These are phyloP conservation scores for Vaccinium darrowii DNA, from an alignment of 148 eudicot species.

Conservation along the genomic window DNA sequence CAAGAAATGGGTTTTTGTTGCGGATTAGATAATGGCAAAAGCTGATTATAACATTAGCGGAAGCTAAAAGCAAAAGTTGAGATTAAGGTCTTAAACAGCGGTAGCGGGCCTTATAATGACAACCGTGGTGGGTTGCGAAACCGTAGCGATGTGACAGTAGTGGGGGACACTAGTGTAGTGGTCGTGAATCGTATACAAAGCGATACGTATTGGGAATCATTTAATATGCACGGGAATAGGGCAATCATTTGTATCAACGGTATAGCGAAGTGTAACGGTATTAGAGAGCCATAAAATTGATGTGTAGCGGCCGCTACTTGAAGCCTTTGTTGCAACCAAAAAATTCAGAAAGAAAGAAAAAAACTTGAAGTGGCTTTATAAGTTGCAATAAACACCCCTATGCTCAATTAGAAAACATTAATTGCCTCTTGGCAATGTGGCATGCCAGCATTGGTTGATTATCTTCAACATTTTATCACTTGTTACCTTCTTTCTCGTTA, in stretches of 20 bases:
- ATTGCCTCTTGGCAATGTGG: neutral
- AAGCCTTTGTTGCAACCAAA: neutral
- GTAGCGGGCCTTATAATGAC: no score
- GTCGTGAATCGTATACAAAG: neutral
- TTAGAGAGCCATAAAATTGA: neutral
- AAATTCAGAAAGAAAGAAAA: neutral
- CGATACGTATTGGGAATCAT: neutral
- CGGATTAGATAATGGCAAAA: neutral
- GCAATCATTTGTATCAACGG: no score
- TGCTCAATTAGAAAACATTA: neutral
- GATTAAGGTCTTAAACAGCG: no score
- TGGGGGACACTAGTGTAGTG: no score
- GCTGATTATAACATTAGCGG: no score
- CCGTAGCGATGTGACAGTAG: no score
- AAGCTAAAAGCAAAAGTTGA: no score
- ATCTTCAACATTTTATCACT: no score
- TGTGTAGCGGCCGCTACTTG: no score
- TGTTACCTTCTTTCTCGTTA: neutral
- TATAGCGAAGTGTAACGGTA: neutral
- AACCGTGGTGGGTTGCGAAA: no score
- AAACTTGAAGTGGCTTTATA: neutral
- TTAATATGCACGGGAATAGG: neutral
- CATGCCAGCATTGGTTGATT: neutral
- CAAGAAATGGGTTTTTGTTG: neutral
- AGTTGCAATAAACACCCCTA: neutral